phyloP scores from a whole-genome alignment of 768 basidiomycete genomes.

The Leccinum rimulosum region DNA sequence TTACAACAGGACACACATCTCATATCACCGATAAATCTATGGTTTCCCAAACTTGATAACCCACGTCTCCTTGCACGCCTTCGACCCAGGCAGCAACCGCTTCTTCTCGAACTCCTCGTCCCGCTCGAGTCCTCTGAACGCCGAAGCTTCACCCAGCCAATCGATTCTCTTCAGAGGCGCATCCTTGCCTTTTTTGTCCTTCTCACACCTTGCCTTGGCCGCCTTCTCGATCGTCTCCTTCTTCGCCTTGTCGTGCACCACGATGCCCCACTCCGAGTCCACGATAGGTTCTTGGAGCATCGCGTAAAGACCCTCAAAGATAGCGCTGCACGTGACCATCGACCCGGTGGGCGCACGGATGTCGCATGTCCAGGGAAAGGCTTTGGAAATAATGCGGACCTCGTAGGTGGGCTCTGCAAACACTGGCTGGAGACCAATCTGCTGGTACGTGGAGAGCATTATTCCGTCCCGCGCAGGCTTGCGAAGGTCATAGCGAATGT shows the following conservation, averaged over 20 bases:
- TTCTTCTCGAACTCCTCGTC: constrained; percentile 55
- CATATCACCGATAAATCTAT: constrained; percentile 5
- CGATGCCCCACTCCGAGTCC: constrained; percentile 69
- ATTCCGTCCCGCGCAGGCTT: constrained; percentile 43
- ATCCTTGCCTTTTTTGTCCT: constrained; percentile 25
- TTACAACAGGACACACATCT: not conserved
- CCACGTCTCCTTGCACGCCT: constrained; percentile 53
- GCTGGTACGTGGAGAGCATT: constrained; percentile 40
- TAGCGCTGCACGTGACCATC: constrained; percentile 44
- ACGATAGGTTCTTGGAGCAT: constrained; percentile 51
- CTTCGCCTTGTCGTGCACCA: constrained; percentile 42
- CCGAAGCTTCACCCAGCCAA: constrained; percentile 54
- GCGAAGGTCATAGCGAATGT: constrained; percentile 49
- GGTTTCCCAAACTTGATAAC: constrained; percentile 46
- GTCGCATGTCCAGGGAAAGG: constrained; percentile 67
- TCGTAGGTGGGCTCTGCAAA: constrained; percentile 31
- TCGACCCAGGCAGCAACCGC: constrained; percentile 46
- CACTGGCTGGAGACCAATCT: constrained; percentile 37
- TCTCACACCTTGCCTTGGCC: constrained; percentile 46
- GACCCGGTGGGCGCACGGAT: constrained; percentile 38
- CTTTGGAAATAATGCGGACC: constrained; percentile 55
- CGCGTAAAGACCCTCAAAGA: constrained; percentile 54
- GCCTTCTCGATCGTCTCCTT: constrained; percentile 48
- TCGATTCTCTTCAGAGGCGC: constrained; percentile 54
- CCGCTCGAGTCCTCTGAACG: constrained; percentile 62